These are phyloP conservation scores for Tilletia horrida DNA, from an alignment of 1,284 basidiomycete species.

Conservation along the genomic window DNA sequence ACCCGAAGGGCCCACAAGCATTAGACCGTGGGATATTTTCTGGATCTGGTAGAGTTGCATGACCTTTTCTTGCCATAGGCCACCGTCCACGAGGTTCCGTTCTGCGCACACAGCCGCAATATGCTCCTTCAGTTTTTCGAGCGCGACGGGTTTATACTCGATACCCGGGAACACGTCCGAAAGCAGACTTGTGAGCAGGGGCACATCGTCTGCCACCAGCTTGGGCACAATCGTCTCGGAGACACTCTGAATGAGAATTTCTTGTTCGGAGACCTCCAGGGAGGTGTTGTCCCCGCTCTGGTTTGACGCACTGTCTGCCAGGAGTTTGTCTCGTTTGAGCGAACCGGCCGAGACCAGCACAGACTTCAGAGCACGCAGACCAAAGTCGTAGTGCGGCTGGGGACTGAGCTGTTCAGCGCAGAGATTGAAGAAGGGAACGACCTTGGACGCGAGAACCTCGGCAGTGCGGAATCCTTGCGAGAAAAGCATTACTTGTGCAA, in stretches of 20 bases:
- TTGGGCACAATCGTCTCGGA: conserved; percentile 98
- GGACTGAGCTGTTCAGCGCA: conserved; percentile 94
- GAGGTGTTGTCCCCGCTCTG: conserved; percentile 15
- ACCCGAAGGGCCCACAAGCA: conserved; percentile 98
- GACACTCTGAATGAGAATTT: conserved; percentile 98
- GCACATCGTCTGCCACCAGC: conserved; percentile 93
- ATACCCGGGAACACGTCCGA: conserved; percentile 97
- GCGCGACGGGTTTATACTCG: conserved; percentile 81
- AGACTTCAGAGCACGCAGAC: conserved; percentile 92
- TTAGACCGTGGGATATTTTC: conserved; percentile 97
- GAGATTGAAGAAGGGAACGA: conserved; percentile 98
- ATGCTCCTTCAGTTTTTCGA: conserved; percentile 77
- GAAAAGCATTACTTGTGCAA: conserved; percentile 98
- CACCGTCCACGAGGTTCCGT: conserved; percentile 68
- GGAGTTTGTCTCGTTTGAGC: conserved; percentile 73
- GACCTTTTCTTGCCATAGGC: conserved; percentile 91
- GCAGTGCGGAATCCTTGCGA: conserved; percentile 98
- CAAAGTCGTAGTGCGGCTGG: conserved; percentile 99
- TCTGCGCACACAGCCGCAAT: conserved; percentile 84
- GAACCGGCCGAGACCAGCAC: conserved; percentile 96
- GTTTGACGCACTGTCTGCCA: conserved; percentile 12
- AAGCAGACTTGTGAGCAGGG: conserved; percentile 84
- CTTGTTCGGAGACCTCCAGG: conserved; percentile 72
- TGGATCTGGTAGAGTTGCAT: conserved; percentile 98
- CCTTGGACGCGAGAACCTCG: conserved; percentile 89